Base-by-base conservation (phyloP, 148 eudicot genomes). In the Vaccinium myrtillus region DNA sequence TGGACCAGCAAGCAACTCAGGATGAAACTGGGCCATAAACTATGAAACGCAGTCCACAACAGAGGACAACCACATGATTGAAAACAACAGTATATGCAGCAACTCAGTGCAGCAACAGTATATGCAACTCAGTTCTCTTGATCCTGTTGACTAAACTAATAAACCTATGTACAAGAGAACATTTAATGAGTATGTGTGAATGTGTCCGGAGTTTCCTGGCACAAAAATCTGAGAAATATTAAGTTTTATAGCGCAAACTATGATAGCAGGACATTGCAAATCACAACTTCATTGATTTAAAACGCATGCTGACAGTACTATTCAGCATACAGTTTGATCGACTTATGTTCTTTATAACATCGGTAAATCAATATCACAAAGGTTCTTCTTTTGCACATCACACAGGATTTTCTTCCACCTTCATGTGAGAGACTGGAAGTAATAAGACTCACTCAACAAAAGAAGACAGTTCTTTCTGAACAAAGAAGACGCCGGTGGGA, bases 401-500 rank as follows among this genome's bases (percentile, higher is more conserved):
- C 7, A 32, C 21, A 18, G 8, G 19, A 27, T 13, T 43, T 46
- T 6, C 13, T 8, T 14, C 49, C 78, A 39, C 49, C 78, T 15
- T 43, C 25, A 8, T 39, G 7, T 18, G 12, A 43, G 53, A 75
- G 78, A 75, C 8, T 75, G 77, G 23, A 75, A n/a, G 10, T 46
- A 48, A n/a, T 46, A 48, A 48, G n/a, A 2, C 55, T 78, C 67
- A 78, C 39, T 4, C 23, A 55, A 69, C 18, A 27, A 76, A 77
- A 51, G 82, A 78, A 51, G 73, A 75, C 2, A 46, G 50, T 70
- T 86, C 83, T 25, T 79, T 58, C 25, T 46, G 78, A n/a, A 18
- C 0, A 13, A 84, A 84, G 55, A 75, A 88, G 49, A 54, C 27
- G 6, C 90, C 90, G 16, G 90, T 84, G 79, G 90, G 87, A 9